Evolutionary conservation across 108 stramenopile genomes (phyloP).

Genomic region (Cyclotella baltica): DNA sequence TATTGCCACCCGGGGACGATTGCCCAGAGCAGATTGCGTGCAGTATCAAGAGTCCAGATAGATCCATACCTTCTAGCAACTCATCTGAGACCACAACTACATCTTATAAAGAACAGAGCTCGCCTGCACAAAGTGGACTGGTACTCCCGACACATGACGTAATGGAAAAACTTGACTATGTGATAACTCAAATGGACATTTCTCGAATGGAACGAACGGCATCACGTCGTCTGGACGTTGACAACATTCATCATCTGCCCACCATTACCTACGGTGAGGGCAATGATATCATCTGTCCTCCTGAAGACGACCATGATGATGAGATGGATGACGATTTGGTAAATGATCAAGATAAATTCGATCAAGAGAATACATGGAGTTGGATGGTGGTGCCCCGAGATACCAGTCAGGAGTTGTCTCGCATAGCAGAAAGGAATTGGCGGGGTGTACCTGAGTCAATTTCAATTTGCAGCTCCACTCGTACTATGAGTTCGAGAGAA

Average conservation of each 20-base stretch:
- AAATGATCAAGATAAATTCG: neutral
- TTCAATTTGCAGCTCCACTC: constrained; percentile 32
- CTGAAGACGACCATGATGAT: constrained; percentile 18
- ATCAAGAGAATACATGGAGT: constrained; percentile 34
- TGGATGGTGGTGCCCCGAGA: constrained; percentile 62
- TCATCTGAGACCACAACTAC: neutral
- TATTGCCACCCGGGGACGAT: constrained; percentile 6
- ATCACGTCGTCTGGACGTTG: constrained; percentile 71
- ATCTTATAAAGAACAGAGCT: neutral
- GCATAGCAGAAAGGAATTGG: constrained; percentile 1
- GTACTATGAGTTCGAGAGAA: neutral
- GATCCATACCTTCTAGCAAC: neutral
- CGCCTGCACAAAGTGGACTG: neutral
- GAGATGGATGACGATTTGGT: neutral
- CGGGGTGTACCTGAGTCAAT: constrained; percentile 25
- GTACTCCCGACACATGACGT: constrained; percentile 6
- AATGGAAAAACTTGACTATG: constrained; percentile 67
- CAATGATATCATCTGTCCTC: constrained; percentile 26
- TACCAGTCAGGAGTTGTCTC: constrained; percentile 31
- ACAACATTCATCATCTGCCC: constrained; percentile 67
- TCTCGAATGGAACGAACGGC: constrained; percentile 78
- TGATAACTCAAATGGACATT: constrained; percentile 83
- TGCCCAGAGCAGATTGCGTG: neutral
- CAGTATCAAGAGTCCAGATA: neutral
- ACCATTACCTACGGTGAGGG: constrained; percentile 63